These are phyloP conservation scores for Talaromyces liani DNA, from an alignment of 495 filamentous ascomycete species.

Conservation along the genomic window DNA sequence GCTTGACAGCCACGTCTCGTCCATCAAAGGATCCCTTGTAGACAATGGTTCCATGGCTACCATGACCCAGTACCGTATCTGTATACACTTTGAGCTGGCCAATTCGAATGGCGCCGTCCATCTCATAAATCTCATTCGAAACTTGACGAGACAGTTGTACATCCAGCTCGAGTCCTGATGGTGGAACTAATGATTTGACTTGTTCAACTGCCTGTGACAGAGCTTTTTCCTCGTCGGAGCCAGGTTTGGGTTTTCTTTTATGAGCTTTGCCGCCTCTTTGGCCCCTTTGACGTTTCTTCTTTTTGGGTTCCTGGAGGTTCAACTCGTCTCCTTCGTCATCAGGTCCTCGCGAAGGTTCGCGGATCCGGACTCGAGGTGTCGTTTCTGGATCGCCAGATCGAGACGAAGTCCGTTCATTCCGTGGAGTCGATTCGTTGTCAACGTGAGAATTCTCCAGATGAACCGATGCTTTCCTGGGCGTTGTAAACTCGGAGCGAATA, in stretches of 20 bases:
- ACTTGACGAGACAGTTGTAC: constrained; percentile 33
- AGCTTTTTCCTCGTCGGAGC: constrained; percentile 31
- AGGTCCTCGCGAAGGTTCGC: constrained; percentile 36
- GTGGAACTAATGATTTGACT: constrained; percentile 28
- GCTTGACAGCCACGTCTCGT: constrained; percentile 88
- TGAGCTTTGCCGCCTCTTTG: constrained; percentile 73
- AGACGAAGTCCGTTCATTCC: constrained; percentile 3
- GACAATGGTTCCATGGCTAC: constrained; percentile 81
- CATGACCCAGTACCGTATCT: constrained; percentile 65
- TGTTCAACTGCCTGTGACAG: constrained; percentile 31
- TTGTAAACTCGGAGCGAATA: not conserved
- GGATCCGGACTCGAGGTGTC: constrained; percentile 27
- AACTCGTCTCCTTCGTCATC: constrained; percentile 32
- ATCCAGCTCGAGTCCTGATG: constrained; percentile 49
- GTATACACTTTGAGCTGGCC: constrained; percentile 67
- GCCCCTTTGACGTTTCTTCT: constrained; percentile 78
- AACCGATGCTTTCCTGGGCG: constrained; percentile 6
- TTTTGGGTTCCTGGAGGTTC: constrained; percentile 39
- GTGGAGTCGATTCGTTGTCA: constrained; percentile 11
- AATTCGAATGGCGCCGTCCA: constrained; percentile 54
- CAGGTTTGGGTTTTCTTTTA: constrained; percentile 51
- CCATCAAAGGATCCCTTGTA: constrained; percentile 83
- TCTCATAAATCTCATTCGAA: constrained; percentile 32
- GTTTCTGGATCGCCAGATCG: constrained; percentile 5
- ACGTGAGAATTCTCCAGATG: constrained; percentile 10